These are phyloP conservation scores for Ilex paraguariensis DNA, from an alignment of 305 asterid genomes.

Conservation along the genomic window DNA sequence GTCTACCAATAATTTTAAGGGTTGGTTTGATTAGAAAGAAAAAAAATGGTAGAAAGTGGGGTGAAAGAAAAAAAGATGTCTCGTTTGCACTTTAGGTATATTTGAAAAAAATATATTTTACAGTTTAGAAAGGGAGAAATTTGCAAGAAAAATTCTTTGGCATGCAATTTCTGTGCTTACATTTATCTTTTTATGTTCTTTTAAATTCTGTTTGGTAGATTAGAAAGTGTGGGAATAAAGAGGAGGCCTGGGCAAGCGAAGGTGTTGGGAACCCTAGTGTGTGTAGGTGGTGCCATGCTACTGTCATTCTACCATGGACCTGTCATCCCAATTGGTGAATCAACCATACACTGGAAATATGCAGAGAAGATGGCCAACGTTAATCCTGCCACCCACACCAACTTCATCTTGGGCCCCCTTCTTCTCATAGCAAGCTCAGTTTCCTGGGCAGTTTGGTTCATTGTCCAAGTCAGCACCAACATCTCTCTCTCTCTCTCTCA, in stretches of 20 bases:
- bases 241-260: conserved; percentile 75
- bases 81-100: too few relatives aligned
- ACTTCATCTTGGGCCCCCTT: conserved; percentile 54
- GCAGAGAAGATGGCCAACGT: conserved; percentile 45
- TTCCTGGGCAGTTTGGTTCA: conserved; percentile 81
- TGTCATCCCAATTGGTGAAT: conserved; percentile 42
- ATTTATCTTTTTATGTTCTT: background rate
- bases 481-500: background rate
- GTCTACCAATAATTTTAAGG: too few relatives aligned
- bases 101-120: too few relatives aligned
- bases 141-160: too few relatives aligned
- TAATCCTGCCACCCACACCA: conserved; percentile 29
- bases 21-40: too few relatives aligned
- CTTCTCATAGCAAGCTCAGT: conserved; percentile 66
- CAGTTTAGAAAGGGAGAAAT: too few relatives aligned
- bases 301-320: conserved; percentile 70
- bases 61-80: too few relatives aligned
- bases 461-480: conserved; percentile 50
- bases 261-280: conserved; percentile 55
- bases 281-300: conserved; percentile 80
- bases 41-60: too few relatives aligned
- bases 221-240: conserved; percentile 56
- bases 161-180: too few relatives aligned
- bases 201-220: conserved; percentile 21
- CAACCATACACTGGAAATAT: conserved; percentile 63